phyloP scores from a whole-genome alignment of 2,329 filamentous ascomycete species.

The Aureobasidium sp. region DNA sequence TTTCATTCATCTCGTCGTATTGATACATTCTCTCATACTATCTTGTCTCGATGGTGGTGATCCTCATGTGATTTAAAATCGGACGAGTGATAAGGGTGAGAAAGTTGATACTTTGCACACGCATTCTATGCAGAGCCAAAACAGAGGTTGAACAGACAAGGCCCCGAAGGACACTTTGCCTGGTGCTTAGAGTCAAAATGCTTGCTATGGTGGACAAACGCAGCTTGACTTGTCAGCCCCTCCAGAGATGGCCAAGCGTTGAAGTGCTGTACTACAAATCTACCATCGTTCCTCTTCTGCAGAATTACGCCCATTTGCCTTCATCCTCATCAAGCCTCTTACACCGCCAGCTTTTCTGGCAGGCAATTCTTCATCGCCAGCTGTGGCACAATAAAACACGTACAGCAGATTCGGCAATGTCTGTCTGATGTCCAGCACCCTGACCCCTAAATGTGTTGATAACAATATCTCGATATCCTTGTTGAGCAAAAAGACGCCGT shows the following conservation, averaged over 20 bases:
- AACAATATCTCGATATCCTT: conserved; percentile 77
- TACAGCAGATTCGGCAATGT: conserved; percentile 93
- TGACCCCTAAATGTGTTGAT: conserved; percentile 57
- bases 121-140: background rate
- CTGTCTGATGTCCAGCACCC: conserved; percentile 82
- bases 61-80: background rate
- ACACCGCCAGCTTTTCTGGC: conserved; percentile 48
- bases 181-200: too few species aligned
- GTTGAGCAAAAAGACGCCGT: conserved; percentile 92
- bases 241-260: too few species aligned
- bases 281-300: background rate
- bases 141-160: too few species aligned
- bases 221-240: too few species aligned
- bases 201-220: too few species aligned
- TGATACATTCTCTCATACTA: background rate
- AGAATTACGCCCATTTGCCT: background rate
- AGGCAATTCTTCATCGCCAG: conserved; percentile 60
- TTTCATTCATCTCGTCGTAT: background rate
- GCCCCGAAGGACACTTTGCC: too few species aligned
- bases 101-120: background rate
- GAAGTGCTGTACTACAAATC: background rate
- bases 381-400: conserved; percentile 79
- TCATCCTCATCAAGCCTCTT: conserved; percentile 36
- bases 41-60: background rate
- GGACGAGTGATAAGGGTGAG: background rate